These are phyloP conservation scores for Myxozyma geophila DNA, from an alignment of 805 yeast genomes.

Conservation along the genomic window DNA sequence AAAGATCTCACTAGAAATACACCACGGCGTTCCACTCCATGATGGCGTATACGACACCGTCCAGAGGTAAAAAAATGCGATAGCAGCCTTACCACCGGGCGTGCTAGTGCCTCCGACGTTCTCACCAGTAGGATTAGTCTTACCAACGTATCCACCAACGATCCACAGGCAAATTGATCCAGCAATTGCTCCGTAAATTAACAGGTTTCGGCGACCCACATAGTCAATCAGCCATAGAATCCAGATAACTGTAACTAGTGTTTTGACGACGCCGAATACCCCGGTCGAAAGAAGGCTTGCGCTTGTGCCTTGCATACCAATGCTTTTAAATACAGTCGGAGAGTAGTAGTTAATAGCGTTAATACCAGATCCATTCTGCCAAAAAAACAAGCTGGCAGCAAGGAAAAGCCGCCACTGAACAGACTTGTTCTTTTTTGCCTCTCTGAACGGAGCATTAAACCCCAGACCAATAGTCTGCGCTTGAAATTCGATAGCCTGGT, in stretches of 20 bases:
- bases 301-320: constrained; percentile 54
- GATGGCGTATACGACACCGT: constrained; percentile 11
- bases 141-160: constrained; percentile 7
- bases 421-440: no score
- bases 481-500: no score
- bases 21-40: constrained; percentile 24
- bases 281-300: constrained; percentile 58
- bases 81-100: constrained; percentile 17
- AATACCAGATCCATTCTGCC: no score
- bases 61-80: constrained; percentile 22
- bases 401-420: no score
- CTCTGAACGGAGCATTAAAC: no score
- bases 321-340: constrained; percentile 54
- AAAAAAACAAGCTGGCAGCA: no score
- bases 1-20: constrained; percentile 18
- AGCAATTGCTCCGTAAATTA: constrained; percentile 8
- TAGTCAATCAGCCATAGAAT: constrained; percentile 13
- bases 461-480: no score
- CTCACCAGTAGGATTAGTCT: not conserved
- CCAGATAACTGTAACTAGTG: constrained; percentile 11
- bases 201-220: constrained; percentile 14
- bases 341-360: constrained; percentile 49
- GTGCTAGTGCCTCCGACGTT: constrained; percentile 7
- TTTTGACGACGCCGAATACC: constrained; percentile 55
- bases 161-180: not conserved